These are phyloP conservation scores for Lachancea fermentati DNA, from an alignment of 805 yeast genomes.

Conservation along the genomic window DNA sequence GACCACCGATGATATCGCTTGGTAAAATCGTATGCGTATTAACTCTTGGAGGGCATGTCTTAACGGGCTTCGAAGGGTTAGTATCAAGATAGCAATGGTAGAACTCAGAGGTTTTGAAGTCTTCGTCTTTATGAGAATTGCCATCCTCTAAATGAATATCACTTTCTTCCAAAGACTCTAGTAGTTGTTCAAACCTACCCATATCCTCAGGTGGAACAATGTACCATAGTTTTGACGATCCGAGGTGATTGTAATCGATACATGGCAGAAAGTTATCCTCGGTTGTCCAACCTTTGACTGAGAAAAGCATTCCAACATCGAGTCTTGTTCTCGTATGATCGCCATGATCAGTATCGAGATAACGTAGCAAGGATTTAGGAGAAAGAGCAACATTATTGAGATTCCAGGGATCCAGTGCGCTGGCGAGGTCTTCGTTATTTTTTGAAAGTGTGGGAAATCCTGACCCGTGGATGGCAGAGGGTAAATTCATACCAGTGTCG, in stretches of 20 bases:
- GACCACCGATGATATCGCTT: neutral
- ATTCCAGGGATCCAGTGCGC: slow-evolving; percentile 45
- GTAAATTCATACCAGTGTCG: slow-evolving; percentile 33
- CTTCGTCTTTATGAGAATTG: neutral
- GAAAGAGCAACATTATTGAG: slow-evolving; percentile 47
- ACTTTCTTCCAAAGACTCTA: slow-evolving; percentile 8
- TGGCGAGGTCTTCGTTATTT: slow-evolving; percentile 15
- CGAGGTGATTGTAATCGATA: slow-evolving; percentile 50
- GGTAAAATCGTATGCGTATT: slow-evolving; percentile 7
- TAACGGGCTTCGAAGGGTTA: slow-evolving; percentile 13
- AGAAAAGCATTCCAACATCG: slow-evolving; percentile 48
- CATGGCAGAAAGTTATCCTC: slow-evolving; percentile 57
- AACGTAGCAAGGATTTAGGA: slow-evolving; percentile 45
- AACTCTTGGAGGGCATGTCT: slow-evolving; percentile 1
- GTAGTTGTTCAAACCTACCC: slow-evolving; percentile 43
- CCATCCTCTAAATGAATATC: slow-evolving; percentile 31
- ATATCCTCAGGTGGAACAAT: slow-evolving; percentile 54
- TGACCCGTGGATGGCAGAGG: slow-evolving; percentile 37
- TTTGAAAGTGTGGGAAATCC: slow-evolving; percentile 28
- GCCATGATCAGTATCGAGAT: slow-evolving; percentile 39
- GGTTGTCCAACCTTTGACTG: slow-evolving; percentile 50
- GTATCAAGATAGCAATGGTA: slow-evolving; percentile 45
- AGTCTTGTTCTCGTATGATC: slow-evolving; percentile 40
- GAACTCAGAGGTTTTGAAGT: slow-evolving; percentile 39
- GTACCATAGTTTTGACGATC: slow-evolving; percentile 55